These are phyloP conservation scores for Populus pruinosa DNA, from an alignment of 345 rosid species.

Conservation along the genomic window DNA sequence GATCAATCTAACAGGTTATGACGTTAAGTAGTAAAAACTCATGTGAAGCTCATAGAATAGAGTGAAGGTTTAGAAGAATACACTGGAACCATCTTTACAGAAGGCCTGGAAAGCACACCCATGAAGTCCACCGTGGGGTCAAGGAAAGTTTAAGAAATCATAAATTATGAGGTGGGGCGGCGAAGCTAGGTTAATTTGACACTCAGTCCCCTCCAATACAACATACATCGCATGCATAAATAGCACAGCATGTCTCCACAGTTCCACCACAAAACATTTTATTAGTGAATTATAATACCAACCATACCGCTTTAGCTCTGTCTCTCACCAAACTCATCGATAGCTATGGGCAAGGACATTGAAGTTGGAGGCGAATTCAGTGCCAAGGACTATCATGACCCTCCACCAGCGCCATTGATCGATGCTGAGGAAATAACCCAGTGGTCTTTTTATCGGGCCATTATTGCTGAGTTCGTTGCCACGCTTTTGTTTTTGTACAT, in stretches of 20 bases:
- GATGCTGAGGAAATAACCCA: conserved; percentile 35
- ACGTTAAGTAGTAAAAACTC: too few relatives aligned
- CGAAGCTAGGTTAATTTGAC: neutral
- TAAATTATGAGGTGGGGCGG: neutral
- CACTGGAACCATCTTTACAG: neutral
- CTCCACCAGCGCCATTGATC: conserved; percentile 41
- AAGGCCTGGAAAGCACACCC: neutral
- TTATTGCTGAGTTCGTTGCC: conserved; percentile 46
- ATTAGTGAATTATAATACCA: neutral
- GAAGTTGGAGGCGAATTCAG: conserved; percentile 26
- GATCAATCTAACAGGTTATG: too few relatives aligned
- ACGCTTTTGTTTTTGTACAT: conserved; percentile 40
- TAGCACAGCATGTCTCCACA: neutral
- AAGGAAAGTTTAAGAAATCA: neutral
- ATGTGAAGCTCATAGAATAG: too few relatives aligned
- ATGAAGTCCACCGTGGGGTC: conserved; percentile 8
- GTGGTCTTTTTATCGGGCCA: conserved; percentile 44
- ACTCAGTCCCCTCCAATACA: neutral
- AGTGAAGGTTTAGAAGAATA: too few relatives aligned
- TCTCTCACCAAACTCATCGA: neutral
- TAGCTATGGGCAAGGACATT: conserved; percentile 32
- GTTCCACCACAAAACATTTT: neutral
- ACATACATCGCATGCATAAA: neutral
- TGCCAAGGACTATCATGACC: conserved; percentile 42
- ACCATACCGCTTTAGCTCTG: neutral